A percentile compares a stretch with the other conserved stretches of the same genome.
phyloP scores from a whole-genome alignment of 257 asterid genomes.

The Solanum pennellii region DNA sequence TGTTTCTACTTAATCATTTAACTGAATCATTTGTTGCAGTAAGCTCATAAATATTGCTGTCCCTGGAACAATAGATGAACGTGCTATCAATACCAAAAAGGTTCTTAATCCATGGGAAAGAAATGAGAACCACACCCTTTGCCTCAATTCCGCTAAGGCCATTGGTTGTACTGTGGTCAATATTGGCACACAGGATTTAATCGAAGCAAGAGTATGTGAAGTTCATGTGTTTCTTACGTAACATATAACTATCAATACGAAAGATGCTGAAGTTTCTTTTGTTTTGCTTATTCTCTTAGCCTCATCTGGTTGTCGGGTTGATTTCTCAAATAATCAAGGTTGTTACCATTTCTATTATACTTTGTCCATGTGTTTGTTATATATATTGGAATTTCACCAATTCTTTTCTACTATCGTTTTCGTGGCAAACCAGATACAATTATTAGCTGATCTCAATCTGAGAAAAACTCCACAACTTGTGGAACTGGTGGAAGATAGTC shows the following conservation, averaged over 20 bases:
- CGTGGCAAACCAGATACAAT: slow-evolving; percentile 52
- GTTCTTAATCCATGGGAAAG: slow-evolving; percentile 85
- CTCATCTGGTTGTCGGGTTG: slow-evolving; percentile 80
- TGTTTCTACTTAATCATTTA: neutral
- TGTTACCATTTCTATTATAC: neutral
- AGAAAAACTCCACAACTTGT: slow-evolving; percentile 84
- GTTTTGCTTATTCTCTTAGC: slow-evolving; percentile 30
- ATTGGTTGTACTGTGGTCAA: slow-evolving; percentile 96
- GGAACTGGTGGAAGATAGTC: slow-evolving; percentile 73
- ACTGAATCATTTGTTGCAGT: slow-evolving; percentile 28
- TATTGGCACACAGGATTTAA: slow-evolving; percentile 84
- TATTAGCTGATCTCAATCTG: slow-evolving; percentile 77
- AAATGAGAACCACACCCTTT: slow-evolving; percentile 79
- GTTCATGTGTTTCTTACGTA: neutral
- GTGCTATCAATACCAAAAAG: slow-evolving; percentile 75
- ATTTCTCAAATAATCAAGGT: slow-evolving; percentile 93
- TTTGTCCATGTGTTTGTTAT: neutral
- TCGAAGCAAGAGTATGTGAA: slow-evolving; percentile 72
- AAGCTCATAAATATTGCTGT: slow-evolving; percentile 88
- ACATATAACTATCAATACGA: neutral
- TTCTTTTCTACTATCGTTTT: neutral
- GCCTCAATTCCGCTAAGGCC: slow-evolving; percentile 94
- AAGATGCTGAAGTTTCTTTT: neutral
- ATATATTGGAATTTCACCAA: neutral
- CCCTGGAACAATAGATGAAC: slow-evolving; percentile 80